Evolutionary conservation across 345 rosid species (phyloP).

Genomic region (Brassica napus): Da-Ae NC_063443.1:2026001-2026500

Average conservation of each 20-base stretch:
- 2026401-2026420: conserved; percentile 61
- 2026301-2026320: conserved; percentile 37
- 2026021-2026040: conserved; percentile 58
- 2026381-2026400: conserved; percentile 47
- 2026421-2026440: conserved; percentile 38
- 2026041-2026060: conserved; percentile 56
- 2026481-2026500: neutral
- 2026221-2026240: conserved; percentile 49
- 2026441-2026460: neutral
- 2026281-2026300: conserved; percentile 44
- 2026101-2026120: conserved; percentile 58
- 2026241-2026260: conserved; percentile 54
- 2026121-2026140: conserved; percentile 44
- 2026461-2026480: neutral
- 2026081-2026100: conserved; percentile 66
- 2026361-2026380: conserved; percentile 58
- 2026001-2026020: conserved; percentile 9
- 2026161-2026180: conserved; percentile 31
- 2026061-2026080: conserved; percentile 39
- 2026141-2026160: conserved; percentile 56
- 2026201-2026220: conserved; percentile 50
- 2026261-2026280: conserved; percentile 68
- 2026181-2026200: conserved; percentile 71
- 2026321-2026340: conserved; percentile 43
- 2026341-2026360: conserved; percentile 55